Evolutionary conservation across 2,329 filamentous ascomycete genomes (phyloP).

Genomic region (Diaporthe eres): DNA sequence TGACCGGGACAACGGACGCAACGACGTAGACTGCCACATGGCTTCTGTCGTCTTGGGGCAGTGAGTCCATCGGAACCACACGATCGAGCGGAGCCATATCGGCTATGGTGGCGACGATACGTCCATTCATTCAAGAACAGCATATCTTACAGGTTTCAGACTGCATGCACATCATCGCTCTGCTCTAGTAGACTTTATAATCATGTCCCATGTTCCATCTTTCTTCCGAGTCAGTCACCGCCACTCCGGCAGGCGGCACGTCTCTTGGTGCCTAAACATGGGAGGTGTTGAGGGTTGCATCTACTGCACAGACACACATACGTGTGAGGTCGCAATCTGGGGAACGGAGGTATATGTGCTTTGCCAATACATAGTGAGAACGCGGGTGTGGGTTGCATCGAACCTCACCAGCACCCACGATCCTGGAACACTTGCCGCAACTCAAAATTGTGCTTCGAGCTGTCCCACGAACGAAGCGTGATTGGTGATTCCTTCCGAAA

Average conservation of each 20-base stretch:
- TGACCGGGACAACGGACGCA: not conserved
- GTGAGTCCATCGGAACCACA: not conserved
- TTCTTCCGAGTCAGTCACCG: slow-evolving; percentile 4
- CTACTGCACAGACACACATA: not conserved
- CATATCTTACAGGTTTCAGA: not conserved
- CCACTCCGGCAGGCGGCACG: not conserved
- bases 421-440: slow-evolving; percentile 3
- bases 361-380: not conserved
- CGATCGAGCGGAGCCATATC: not conserved
- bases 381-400: not conserved
- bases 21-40: not conserved
- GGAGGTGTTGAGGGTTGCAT: not conserved
- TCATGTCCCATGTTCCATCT: not conserved
- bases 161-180: not conserved
- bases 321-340: not conserved
- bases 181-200: not conserved
- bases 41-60: slow-evolving; percentile 1
- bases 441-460: not conserved
- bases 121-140: not conserved
- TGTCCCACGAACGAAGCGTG: not conserved
- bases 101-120: not conserved
- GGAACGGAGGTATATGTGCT: not conserved
- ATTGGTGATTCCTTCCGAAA: not conserved
- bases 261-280: not conserved
- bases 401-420: not conserved